Conservation (phyloP, 1,284 basidiomycete genomes). For the Trichosporon sp. region DNA sequence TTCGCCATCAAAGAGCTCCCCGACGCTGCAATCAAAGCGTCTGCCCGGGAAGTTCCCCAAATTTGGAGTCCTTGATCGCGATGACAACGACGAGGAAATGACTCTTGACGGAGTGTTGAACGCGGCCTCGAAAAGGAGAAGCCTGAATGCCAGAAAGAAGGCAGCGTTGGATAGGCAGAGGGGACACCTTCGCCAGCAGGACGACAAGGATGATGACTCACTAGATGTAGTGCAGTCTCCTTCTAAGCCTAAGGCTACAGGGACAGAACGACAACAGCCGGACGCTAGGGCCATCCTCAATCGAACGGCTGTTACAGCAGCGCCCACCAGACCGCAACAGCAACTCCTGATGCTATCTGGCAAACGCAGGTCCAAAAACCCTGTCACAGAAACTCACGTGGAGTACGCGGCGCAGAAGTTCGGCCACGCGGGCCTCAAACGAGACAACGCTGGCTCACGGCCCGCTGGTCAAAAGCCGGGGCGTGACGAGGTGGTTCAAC, state of each 20-base stretch:
- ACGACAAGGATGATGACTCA: not conserved
- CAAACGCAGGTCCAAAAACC: slow-evolving; percentile 17
- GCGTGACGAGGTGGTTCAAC: slow-evolving; percentile 22
- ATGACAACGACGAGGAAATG: slow-evolving; percentile 14
- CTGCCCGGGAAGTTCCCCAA: slow-evolving; percentile 6
- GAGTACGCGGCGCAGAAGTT: slow-evolving; percentile 31
- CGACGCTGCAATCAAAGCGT: not conserved
- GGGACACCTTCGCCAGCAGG: too few relatives aligned
- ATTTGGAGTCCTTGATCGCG: slow-evolving; percentile 15
- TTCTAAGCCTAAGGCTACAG: not conserved
- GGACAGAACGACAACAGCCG: not conserved
- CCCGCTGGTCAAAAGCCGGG: slow-evolving; percentile 35
- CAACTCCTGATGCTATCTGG: slow-evolving; percentile 22
- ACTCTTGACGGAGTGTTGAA: not conserved
- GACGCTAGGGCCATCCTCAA: slow-evolving; percentile 28
- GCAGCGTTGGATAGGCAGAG: slow-evolving; percentile 1
- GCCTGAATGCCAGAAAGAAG: not conserved
- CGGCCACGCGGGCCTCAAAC: slow-evolving; percentile 26
- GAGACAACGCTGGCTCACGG: slow-evolving; percentile 25
- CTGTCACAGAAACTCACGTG: slow-evolving; percentile 32
- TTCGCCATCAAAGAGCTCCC: not conserved
- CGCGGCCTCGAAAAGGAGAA: not conserved
- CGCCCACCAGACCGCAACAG: slow-evolving; percentile 24
- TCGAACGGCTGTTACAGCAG: slow-evolving; percentile 7
- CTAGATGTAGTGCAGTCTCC: not conserved